Evolutionary conservation across 208 protist genomes (phyloP), one percentile per base, ranked within the genome.

Genomic region (Phytomonas sp.): DNA sequence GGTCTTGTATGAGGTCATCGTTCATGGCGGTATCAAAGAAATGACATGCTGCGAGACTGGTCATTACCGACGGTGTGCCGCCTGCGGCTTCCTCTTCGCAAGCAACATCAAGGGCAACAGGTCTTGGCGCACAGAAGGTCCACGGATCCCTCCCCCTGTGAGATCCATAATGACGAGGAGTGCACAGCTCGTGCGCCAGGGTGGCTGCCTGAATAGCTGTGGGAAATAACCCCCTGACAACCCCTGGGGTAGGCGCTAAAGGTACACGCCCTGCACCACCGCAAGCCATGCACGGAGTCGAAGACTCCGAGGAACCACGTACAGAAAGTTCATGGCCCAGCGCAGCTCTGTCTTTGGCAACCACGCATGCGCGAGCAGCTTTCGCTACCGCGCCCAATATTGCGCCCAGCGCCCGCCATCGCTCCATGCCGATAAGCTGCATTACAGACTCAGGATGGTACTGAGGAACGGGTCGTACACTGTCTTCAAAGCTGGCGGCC

Each of bases 381-480:
- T 68, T 56, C 0, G 75, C 76, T 11, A 91, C 67, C 23, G 67
- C 67, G 28, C 63, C 36, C 56, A 88, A 72, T 37, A 87, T 68
- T 53, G 66, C 73, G 0, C 53, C 64, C 32, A 89, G 70, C 40
- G 84, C 70, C 9, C 62, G 65, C 84, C 86, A 92, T 13, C 74
- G 75, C 33, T 72, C 86, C 76, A 88, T 82, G 20, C 81, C 80
- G 64, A 92, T 83, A 63, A 92, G 81, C 73, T 89, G 83, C 83
- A 92, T 82, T 32, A 92, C 20, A 26, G 73, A 60, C 68, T 89
- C 86, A 5, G 83, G 82, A 63, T 92, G 86, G 71, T 87, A 87
- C 66, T 78, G 77, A 32, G 79, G 66, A 15, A 87, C 67, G 43
- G 60, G 29, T 28, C 59, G 59, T 8, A 8, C 53, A 31, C 68